A percentile compares a stretch with the other conserved stretches of the same genome.
Conservation (phyloP, 1,139 yeast species). For the Maudiozyma humilis region DNA sequence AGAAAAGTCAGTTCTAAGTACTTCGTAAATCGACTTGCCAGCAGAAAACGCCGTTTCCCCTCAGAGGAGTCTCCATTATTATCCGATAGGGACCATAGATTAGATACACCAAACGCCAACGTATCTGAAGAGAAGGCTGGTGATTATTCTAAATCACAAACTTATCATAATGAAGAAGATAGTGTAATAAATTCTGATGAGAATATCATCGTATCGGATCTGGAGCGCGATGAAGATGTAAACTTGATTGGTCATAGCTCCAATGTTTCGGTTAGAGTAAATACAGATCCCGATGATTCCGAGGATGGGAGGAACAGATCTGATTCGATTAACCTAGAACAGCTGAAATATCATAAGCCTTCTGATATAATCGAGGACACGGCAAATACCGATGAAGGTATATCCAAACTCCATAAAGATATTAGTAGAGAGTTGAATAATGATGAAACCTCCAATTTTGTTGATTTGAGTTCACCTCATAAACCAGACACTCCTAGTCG, state of each 20-base stretch:
- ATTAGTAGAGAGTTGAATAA: neutral
- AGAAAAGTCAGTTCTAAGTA: constrained; percentile 3
- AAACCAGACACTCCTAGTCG: no score
- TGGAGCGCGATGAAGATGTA: constrained; percentile 16
- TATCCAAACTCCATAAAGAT: neutral
- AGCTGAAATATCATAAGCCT: no score
- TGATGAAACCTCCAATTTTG: neutral
- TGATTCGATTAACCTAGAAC: neutral
- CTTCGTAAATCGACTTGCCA: neutral
- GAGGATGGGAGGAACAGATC: neutral
- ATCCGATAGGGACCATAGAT: constrained; percentile 5
- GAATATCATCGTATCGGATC: constrained; percentile 13
- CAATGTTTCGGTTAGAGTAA: neutral
- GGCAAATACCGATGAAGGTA: neutral
- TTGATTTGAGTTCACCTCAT: constrained; percentile 2
- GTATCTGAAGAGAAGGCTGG: neutral
- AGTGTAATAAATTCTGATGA: no score
- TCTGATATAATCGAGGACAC: no score
- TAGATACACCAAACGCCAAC: neutral
- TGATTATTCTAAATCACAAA: no score
- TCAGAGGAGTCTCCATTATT: neutral
- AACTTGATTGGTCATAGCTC: constrained; percentile 12
- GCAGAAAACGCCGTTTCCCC: neutral
- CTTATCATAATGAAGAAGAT: no score
- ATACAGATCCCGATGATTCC: no score